phyloP scores from a whole-genome alignment of 257 asterid genomes.

The Scutellaria baicalensis region DNA sequence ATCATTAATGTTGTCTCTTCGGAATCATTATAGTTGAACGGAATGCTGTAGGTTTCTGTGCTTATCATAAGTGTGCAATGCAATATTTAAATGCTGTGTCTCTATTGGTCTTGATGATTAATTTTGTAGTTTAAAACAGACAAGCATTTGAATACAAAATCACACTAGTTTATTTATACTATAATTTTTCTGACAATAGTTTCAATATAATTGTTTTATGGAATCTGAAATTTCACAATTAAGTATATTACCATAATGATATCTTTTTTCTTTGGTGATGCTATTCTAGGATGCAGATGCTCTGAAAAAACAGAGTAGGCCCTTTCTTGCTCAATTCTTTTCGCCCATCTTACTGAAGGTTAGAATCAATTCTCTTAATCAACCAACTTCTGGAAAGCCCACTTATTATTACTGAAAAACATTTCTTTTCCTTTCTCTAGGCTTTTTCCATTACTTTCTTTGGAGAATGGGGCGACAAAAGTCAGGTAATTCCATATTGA shows the following conservation, averaged over 20 bases:
- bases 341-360: slow-evolving; percentile 95
- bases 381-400: slow-evolving; percentile 10
- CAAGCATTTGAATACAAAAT: neutral
- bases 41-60: neutral
- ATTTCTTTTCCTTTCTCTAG: slow-evolving; percentile 30
- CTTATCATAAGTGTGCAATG: neutral
- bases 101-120: neutral
- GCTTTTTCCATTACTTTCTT: slow-evolving; percentile 98
- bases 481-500: slow-evolving; percentile 53
- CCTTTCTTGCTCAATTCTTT: slow-evolving; percentile 77
- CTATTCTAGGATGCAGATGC: slow-evolving; percentile 64
- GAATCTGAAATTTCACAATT: neutral
- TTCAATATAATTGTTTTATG: neutral
- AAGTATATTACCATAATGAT: neutral
- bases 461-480: slow-evolving; percentile 99
- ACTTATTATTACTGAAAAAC: slow-evolving; percentile 4
- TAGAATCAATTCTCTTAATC: slow-evolving; percentile 8
- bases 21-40: neutral
- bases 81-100: neutral
- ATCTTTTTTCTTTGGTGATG: neutral
- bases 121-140: neutral
- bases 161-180: neutral
- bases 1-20: neutral
- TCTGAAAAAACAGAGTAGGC: slow-evolving; percentile 66
- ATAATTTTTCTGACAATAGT: neutral